Percentiles rank a stretch among this genome's conserved stretches.
These are phyloP conservation scores for Globisporangium polare DNA, from an alignment of 352 stramenopile genomes.

Conservation along the genomic window DNA sequence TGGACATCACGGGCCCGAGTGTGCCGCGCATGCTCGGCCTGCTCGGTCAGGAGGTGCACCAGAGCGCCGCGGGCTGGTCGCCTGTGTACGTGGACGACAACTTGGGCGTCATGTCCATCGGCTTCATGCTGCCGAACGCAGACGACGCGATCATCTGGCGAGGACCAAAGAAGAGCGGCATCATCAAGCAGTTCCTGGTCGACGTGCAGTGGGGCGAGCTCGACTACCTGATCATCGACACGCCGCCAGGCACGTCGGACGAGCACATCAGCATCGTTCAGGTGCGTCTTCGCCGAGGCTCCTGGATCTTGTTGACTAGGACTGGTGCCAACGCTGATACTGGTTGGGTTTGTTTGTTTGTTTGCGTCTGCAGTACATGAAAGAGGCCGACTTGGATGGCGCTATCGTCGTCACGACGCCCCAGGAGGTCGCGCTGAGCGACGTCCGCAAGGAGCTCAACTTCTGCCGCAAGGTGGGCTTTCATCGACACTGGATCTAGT, in stretches of 20 bases:
- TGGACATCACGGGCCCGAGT: constrained; percentile 99
- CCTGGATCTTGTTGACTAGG: neutral
- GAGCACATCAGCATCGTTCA: constrained; percentile 99
- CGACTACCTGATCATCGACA: constrained; percentile 99
- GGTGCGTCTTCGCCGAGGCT: constrained; percentile 17
- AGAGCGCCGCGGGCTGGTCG: constrained; percentile 98
- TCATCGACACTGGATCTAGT: neutral
- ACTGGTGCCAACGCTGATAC: neutral
- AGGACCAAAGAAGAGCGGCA: constrained; percentile 98
- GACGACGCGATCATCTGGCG: constrained; percentile 99
- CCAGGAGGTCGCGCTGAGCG: constrained; percentile 98
- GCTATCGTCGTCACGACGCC: constrained; percentile 99
- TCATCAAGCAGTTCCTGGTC: constrained; percentile 99
- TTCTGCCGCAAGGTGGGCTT: constrained; percentile 97
- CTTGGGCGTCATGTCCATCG: constrained; percentile 99
- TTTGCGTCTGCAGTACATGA: constrained; percentile 90
- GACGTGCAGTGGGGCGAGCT: constrained; percentile 99
- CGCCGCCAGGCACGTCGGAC: constrained; percentile 98
- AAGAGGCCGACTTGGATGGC: constrained; percentile 93
- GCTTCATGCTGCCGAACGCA: constrained; percentile 97
- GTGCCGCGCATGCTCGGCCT: constrained; percentile 97
- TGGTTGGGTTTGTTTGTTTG: constrained; percentile 1
- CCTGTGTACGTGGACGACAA: constrained; percentile 99
- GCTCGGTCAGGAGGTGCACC: constrained; percentile 93
- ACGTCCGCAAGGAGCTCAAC: constrained; percentile 99